A percentile compares a stretch with the other conserved stretches of the same genome.
Conservation (phyloP, 2,329 filamentous ascomycete genomes). For the Ophiostoma ulmi region DNA sequence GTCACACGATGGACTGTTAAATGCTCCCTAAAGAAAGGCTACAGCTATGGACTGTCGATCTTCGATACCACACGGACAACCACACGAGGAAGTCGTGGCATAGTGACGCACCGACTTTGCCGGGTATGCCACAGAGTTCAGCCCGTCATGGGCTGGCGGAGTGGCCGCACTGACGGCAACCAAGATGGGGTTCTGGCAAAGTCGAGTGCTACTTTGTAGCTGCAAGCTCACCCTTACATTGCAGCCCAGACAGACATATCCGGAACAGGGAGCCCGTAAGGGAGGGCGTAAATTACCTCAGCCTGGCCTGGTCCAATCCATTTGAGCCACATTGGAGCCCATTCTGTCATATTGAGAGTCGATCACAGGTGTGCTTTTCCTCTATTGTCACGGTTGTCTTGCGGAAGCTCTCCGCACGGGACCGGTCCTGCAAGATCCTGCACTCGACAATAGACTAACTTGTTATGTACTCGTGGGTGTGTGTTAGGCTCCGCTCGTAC, state of each 20-base stretch:
- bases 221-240: constrained; percentile 8
- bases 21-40: background rate
- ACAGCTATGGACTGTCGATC: background rate
- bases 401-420: constrained; percentile 11
- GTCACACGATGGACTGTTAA: no score
- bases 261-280: constrained; percentile 8
- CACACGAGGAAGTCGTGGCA: background rate
- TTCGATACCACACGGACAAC: background rate
- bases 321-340: background rate
- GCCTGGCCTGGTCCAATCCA: background rate
- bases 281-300: background rate
- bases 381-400: constrained; percentile 3
- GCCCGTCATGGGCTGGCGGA: background rate
- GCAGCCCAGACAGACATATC: constrained; percentile 3
- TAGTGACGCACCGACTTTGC: background rate
- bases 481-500: constrained; percentile 9
- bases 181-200: background rate
- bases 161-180: constrained; percentile 4
- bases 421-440: constrained; percentile 10
- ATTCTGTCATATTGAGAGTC: background rate
- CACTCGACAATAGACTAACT: background rate
- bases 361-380: background rate
- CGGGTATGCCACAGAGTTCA: background rate
- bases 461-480: background rate
- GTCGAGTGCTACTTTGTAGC: background rate